Conservation (phyloP, 345 rosid genomes). For the Camelina laxa region DNA sequence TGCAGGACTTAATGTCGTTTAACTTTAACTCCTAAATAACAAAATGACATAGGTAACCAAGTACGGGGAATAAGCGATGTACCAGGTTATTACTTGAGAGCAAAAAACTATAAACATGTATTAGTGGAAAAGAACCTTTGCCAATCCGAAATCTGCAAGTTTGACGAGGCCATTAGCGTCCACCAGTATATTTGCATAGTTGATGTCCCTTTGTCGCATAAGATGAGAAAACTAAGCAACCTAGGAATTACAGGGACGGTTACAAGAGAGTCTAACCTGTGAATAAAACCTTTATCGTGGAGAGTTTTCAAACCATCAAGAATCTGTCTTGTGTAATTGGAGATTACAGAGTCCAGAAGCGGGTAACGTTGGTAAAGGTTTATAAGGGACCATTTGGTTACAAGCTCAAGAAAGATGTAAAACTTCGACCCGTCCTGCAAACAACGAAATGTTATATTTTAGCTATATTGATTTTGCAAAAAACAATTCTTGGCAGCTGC, state of each 20-base stretch:
- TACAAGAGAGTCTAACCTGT: constrained; percentile 55
- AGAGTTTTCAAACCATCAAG: constrained; percentile 81
- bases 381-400: constrained; percentile 72
- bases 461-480: not conserved
- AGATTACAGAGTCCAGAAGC: constrained; percentile 74
- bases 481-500: not conserved
- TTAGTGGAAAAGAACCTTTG: constrained; percentile 62
- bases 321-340: constrained; percentile 82
- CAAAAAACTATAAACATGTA: constrained; percentile 16
- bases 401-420: constrained; percentile 87
- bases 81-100: not conserved
- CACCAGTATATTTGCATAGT: constrained; percentile 88
- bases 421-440: constrained; percentile 76
- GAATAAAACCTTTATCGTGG: constrained; percentile 71
- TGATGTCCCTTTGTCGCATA: constrained; percentile 68
- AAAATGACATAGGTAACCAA: constrained; percentile 3
- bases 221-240: constrained; percentile 26
- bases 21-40: constrained; percentile 70
- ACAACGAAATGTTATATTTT: constrained; percentile 4
- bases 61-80: not conserved
- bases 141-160: constrained; percentile 97
- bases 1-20: constrained; percentile 81
- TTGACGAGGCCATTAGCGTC: constrained; percentile 76
- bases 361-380: constrained; percentile 64
- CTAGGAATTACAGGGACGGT: not conserved